Conservation (phyloP, 1,284 basidiomycete species). For the Rhizoctonia solani region DNA sequence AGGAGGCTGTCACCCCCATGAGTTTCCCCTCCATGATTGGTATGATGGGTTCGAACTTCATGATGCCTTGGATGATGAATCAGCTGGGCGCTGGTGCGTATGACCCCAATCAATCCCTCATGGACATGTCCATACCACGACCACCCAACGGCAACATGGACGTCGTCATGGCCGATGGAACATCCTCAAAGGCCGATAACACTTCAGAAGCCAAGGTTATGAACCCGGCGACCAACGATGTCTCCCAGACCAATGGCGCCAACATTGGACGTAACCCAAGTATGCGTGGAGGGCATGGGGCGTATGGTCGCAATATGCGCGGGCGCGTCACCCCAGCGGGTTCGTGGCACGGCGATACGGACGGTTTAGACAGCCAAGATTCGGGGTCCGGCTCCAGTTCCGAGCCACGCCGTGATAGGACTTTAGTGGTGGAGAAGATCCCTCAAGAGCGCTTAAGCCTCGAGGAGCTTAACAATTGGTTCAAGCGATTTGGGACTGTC, state of each 20-base stretch:
- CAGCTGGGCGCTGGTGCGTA: slow-evolving; percentile 53
- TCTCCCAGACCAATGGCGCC: slow-evolving; percentile 11
- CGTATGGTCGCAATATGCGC: slow-evolving; percentile 32
- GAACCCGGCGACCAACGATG: background rate
- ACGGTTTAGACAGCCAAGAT: slow-evolving; percentile 29
- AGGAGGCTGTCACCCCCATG: slow-evolving; percentile 70
- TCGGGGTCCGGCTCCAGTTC: slow-evolving; percentile 51
- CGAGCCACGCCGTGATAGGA: slow-evolving; percentile 65
- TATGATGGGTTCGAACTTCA: slow-evolving; percentile 36
- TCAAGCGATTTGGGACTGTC: slow-evolving; percentile 90
- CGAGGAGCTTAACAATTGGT: slow-evolving; percentile 83
- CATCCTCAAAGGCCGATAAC: background rate
- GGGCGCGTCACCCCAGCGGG: slow-evolving; percentile 21
- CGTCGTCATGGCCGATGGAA: slow-evolving; percentile 29
- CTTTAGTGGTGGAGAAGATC: slow-evolving; percentile 92
- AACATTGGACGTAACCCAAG: slow-evolving; percentile 23
- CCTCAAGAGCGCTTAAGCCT: slow-evolving; percentile 81
- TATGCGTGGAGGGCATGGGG: slow-evolving; percentile 32
- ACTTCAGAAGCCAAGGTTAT: slow-evolving; percentile 21
- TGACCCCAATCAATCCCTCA: slow-evolving; percentile 73
- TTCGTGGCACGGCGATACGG: slow-evolving; percentile 27
- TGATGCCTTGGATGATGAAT: slow-evolving; percentile 37
- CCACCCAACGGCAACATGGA: slow-evolving; percentile 44
- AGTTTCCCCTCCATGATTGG: slow-evolving; percentile 37
- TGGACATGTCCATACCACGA: slow-evolving; percentile 59